Conservation (phyloP, 768 basidiomycete species). For the Harrya chromipes region DNA sequence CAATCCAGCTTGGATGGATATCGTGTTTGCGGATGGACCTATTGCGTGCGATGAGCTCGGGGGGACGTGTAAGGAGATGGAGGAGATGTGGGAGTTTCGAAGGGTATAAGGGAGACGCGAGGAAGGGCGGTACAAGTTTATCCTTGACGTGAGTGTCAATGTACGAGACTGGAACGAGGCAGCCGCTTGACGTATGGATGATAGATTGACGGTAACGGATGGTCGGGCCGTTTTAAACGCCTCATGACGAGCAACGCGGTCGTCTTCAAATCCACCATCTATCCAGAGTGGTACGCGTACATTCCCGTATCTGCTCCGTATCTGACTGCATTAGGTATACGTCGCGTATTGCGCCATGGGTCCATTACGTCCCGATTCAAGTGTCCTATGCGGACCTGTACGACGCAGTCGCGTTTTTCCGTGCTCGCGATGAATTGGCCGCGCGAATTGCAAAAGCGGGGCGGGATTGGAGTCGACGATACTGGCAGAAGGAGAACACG, state of each 20-base stretch:
- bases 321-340: conserved; percentile 39
- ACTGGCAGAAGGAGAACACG: too few relatives aligned
- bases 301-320: background rate
- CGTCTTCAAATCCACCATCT: conserved; percentile 61
- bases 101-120: conserved; percentile 40
- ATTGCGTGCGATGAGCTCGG: conserved; percentile 36
- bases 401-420: conserved; percentile 60
- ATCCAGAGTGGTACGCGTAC: conserved; percentile 57
- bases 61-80: conserved; percentile 41
- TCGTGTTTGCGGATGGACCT: conserved; percentile 49
- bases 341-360: conserved; percentile 58
- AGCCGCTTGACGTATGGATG: too few relatives aligned
- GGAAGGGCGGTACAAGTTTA: conserved; percentile 59
- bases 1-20: conserved; percentile 27
- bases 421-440: too few relatives aligned
- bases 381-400: conserved; percentile 65
- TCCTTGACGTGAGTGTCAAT: conserved; percentile 46
- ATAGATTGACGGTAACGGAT: conserved; percentile 56
- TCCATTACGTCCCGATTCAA: conserved; percentile 68
- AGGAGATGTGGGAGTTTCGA: conserved; percentile 11
- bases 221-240: conserved; percentile 66
- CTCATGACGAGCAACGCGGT: conserved; percentile 46
- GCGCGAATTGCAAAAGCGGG: too few relatives aligned
- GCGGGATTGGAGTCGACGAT: too few relatives aligned
- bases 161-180: background rate